A percentile compares a stretch with the other conserved stretches of the same genome.
phyloP scores from a whole-genome alignment of 441 rosid genomes.

The Brassica balearica region DNA sequence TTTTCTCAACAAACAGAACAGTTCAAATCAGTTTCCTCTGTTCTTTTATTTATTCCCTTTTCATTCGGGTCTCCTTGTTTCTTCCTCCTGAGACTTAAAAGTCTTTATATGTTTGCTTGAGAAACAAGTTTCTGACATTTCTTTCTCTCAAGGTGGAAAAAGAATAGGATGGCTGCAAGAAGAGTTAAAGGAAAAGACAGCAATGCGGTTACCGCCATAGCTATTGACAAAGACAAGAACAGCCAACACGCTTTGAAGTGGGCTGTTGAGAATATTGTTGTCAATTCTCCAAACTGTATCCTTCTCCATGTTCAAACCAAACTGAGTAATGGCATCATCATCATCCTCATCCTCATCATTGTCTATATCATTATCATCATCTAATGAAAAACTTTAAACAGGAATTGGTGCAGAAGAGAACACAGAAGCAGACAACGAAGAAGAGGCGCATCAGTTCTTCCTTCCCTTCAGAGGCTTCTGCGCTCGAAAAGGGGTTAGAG shows the following conservation, averaged over 20 bases:
- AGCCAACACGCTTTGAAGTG: slow-evolving; percentile 77
- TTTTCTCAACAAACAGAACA: slow-evolving; percentile 16
- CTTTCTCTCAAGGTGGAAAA: background rate
- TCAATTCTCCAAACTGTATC: slow-evolving; percentile 43
- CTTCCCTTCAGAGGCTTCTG: slow-evolving; percentile 69
- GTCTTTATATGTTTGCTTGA: slow-evolving; percentile 10
- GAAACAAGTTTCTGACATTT: slow-evolving; percentile 13
- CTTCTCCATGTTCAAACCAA: slow-evolving; percentile 62
- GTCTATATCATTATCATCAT: background rate
- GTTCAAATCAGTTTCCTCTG: slow-evolving; percentile 25
- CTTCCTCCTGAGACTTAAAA: background rate
- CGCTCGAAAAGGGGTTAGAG: slow-evolving; percentile 69
- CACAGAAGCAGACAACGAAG: slow-evolving; percentile 51
- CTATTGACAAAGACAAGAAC: slow-evolving; percentile 67
- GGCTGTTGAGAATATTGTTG: slow-evolving; percentile 67
- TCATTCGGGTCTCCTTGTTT: slow-evolving; percentile 13
- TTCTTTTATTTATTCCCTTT: background rate
- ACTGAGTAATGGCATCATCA: slow-evolving; percentile 43
- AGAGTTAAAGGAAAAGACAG: slow-evolving; percentile 15
- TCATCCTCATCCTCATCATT: background rate
- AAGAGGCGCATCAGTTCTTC: slow-evolving; percentile 56
- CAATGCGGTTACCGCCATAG: slow-evolving; percentile 51
- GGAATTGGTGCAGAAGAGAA: slow-evolving; percentile 46
- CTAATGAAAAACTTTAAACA: slow-evolving; percentile 18
- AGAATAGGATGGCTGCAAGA: slow-evolving; percentile 18